These are phyloP conservation scores for Styphnolobium japonicum DNA, from an alignment of 306 rosid genomes.

Conservation along the genomic window DNA sequence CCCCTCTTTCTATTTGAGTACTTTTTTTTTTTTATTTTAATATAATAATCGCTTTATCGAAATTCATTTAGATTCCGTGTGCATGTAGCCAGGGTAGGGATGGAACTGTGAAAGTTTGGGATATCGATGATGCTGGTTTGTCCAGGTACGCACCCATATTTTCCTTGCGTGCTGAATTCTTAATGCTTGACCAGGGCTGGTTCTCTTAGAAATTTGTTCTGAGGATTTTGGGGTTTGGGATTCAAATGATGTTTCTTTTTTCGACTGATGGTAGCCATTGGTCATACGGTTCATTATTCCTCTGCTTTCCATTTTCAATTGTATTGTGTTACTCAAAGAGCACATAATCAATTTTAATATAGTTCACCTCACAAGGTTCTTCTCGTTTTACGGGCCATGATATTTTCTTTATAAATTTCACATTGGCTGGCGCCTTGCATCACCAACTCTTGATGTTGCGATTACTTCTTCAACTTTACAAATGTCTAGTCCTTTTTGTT, in stretches of 20 bases:
- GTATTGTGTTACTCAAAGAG: too few relatives aligned
- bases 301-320: too few relatives aligned
- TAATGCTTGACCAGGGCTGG: neutral
- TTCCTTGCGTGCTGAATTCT: too few relatives aligned
- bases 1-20: neutral
- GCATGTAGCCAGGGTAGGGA: conserved; percentile 92
- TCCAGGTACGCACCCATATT: conserved; percentile 56
- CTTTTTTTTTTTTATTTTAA: neutral
- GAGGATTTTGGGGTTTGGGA: neutral
- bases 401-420: too few relatives aligned
- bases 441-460: neutral
- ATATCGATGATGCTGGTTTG: conserved; percentile 60
- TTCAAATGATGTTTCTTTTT: neutral
- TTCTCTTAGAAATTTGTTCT: neutral
- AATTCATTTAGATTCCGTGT: conserved; percentile 23
- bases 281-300: too few relatives aligned
- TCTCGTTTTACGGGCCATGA: too few relatives aligned
- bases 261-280: neutral
- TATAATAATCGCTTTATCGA: neutral
- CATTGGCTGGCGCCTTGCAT: too few relatives aligned
- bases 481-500: neutral
- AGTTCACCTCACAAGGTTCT: too few relatives aligned
- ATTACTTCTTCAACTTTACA: neutral
- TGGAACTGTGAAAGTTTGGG: conserved; percentile 93
- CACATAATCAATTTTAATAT: too few relatives aligned